These are phyloP conservation scores for Magnolia changhungtana DNA, from an alignment of 164 flowering plant species.

Conservation along the genomic window DNA sequence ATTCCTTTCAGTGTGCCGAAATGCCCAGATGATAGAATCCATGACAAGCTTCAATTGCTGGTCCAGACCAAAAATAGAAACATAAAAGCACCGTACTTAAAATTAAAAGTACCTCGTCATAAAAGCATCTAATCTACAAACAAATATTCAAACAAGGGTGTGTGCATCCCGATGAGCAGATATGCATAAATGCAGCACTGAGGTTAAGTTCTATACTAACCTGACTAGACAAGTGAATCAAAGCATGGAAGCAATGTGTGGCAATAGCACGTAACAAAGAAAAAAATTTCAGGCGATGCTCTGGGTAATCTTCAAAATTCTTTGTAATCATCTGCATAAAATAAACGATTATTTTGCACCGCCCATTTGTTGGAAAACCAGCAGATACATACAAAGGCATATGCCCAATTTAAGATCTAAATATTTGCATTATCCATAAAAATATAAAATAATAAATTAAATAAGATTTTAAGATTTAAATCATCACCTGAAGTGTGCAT, in stretches of 20 bases:
- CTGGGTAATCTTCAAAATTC: conserved; percentile 98
- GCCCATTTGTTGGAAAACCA: conserved; percentile 7
- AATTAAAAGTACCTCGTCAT: not conserved
- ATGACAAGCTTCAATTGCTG: conserved; percentile 96
- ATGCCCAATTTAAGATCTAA: too few relatives aligned
- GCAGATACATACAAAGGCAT: not conserved
- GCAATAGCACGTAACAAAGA: conserved; percentile 96
- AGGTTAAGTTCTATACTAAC: conserved; percentile 29
- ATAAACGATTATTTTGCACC: conserved; percentile 1
- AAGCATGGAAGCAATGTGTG: conserved; percentile 88
- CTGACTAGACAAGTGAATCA: conserved; percentile 82
- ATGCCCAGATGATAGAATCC: conserved; percentile 99
- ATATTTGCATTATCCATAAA: too few relatives aligned
- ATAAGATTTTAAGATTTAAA: too few relatives aligned
- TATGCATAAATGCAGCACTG: not conserved
- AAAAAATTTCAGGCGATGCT: conserved; percentile 95
- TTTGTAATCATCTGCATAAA: conserved; percentile 87
- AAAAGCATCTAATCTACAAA: not conserved
- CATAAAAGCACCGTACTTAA: not conserved
- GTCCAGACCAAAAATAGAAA: conserved; percentile 1
- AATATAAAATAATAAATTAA: too few relatives aligned
- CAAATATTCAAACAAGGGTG: not conserved
- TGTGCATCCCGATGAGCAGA: not conserved
- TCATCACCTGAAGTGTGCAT: conserved; percentile 83
- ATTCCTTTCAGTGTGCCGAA: conserved; percentile 95